Percentiles rank a stretch among this genome's conserved stretches.
phyloP scores from a whole-genome alignment of 306 rosid species.

The Casuarina cunninghamiana region DNA sequence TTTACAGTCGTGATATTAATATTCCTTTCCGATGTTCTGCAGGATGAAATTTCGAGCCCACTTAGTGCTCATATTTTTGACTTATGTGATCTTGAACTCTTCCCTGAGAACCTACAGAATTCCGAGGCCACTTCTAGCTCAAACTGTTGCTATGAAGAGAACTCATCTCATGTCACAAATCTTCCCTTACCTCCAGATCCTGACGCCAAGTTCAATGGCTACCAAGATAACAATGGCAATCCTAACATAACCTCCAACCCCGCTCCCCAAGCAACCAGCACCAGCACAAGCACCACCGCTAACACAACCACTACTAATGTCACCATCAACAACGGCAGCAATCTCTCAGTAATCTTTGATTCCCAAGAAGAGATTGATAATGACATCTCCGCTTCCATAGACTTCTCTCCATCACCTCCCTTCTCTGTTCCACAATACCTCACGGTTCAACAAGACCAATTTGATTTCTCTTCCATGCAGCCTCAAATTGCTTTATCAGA shows the following conservation, averaged over 20 bases:
- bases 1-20: slow-evolving; percentile 33
- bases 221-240: slow-evolving; percentile 42
- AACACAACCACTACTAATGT: slow-evolving; percentile 23
- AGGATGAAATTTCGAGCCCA: slow-evolving; percentile 92
- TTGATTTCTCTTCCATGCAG: slow-evolving; percentile 55
- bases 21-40: slow-evolving; percentile 40
- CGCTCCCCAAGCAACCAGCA: slow-evolving; percentile 10
- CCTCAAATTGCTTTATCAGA: slow-evolving; percentile 44
- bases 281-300: slow-evolving; percentile 3
- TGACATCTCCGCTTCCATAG: slow-evolving; percentile 88
- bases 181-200: slow-evolving; percentile 47
- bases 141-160: slow-evolving; percentile 72
- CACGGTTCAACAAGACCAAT: slow-evolving; percentile 51
- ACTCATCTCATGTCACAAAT: slow-evolving; percentile 55
- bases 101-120: slow-evolving; percentile 71
- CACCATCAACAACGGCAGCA: slow-evolving; percentile 36
- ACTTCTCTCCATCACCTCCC: slow-evolving; percentile 69
- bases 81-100: slow-evolving; percentile 65
- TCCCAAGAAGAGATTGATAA: slow-evolving; percentile 80
- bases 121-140: slow-evolving; percentile 82
- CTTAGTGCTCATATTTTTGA: slow-evolving; percentile 66
- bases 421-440: slow-evolving; percentile 54
- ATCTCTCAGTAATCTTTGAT: slow-evolving; percentile 63
- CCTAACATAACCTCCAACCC: slow-evolving; percentile 34
- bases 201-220: slow-evolving; percentile 41